phyloP scores from a whole-genome alignment of 1,284 basidiomycete species.

The Cryptococcus sp. region DNA sequence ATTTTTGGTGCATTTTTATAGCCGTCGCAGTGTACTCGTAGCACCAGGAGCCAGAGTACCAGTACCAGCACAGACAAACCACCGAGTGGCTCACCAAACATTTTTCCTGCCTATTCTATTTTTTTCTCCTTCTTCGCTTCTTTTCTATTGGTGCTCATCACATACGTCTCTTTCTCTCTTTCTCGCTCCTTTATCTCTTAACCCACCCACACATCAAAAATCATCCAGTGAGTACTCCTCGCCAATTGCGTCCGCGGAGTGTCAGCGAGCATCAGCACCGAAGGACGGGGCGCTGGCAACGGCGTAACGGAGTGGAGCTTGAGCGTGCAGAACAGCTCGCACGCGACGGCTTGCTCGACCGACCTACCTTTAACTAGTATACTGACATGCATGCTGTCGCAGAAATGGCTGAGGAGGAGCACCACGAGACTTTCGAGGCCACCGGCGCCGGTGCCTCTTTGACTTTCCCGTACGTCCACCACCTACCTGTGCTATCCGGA shows the following conservation, averaged over 20 bases:
- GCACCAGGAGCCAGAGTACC: not conserved
- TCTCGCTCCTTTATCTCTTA: not conserved
- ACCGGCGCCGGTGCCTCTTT: constrained; percentile 73
- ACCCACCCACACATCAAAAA: no score
- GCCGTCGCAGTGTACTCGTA: no score
- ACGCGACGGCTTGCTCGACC: no score
- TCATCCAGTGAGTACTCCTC: no score
- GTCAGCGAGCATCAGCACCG: no score
- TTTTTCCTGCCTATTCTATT: not conserved
- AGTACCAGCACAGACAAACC: not conserved
- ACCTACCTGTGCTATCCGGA: not conserved
- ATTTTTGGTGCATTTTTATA: no score
- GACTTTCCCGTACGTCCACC: constrained; percentile 62
- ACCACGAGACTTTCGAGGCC: constrained; percentile 84
- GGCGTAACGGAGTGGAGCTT: no score
- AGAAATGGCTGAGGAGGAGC: constrained; percentile 82
- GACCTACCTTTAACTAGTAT: no score
- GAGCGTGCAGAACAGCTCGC: no score
- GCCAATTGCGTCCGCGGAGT: no score
- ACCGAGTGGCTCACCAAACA: not conserved
- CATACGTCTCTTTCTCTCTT: not conserved
- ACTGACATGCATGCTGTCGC: not conserved
- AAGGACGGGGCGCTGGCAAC: no score
- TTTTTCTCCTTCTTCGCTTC: not conserved
- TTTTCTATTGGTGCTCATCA: no score